Evolutionary conservation across 140 eudicot species (phyloP).

Genomic region (Artemisia princeps): DNA sequence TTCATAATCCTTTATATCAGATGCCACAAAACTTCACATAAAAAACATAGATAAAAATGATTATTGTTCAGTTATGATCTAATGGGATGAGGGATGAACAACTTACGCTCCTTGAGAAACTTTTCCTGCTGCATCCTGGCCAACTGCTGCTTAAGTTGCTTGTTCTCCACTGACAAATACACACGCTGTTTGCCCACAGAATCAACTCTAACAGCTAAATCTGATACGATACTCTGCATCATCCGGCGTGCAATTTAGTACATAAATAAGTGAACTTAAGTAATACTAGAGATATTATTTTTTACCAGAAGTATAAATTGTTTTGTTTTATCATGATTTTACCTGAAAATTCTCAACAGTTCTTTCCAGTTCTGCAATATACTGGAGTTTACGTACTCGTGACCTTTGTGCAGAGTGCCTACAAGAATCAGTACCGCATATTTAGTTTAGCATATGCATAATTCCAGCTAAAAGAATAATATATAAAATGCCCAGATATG

Average conservation of each 20-base stretch:
- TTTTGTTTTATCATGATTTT: not conserved
- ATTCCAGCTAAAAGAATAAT: conserved; percentile 1
- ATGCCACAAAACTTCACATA: not conserved
- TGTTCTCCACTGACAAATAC: conserved; percentile 59
- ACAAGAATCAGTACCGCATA: conserved; percentile 19
- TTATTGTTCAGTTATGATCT: too few relatives aligned
- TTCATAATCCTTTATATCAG: conserved; percentile 1
- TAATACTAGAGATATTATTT: not conserved
- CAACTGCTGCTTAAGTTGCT: conserved; percentile 55
- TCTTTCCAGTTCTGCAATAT: conserved; percentile 76
- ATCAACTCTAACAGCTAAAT: conserved; percentile 49
- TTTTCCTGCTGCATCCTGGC: conserved; percentile 55
- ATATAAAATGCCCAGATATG: not conserved
- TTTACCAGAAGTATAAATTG: not conserved
- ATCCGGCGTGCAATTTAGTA: not conserved
- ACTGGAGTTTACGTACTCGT: conserved; percentile 67
- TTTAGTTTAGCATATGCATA: conserved; percentile 17
- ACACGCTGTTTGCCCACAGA: conserved; percentile 46
- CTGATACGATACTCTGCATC: conserved; percentile 60
- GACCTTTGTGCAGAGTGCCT: conserved; percentile 81
- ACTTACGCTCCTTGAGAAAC: conserved; percentile 57
- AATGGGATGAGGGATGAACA: not conserved
- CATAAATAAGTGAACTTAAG: not conserved
- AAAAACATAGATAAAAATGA: not conserved
- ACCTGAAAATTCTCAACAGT: conserved; percentile 62